A percentile compares a stretch with the other conserved stretches of the same genome.
phyloP scores from a whole-genome alignment of 768 basidiomycete species.

The Lactarius hengduanensis region DNA sequence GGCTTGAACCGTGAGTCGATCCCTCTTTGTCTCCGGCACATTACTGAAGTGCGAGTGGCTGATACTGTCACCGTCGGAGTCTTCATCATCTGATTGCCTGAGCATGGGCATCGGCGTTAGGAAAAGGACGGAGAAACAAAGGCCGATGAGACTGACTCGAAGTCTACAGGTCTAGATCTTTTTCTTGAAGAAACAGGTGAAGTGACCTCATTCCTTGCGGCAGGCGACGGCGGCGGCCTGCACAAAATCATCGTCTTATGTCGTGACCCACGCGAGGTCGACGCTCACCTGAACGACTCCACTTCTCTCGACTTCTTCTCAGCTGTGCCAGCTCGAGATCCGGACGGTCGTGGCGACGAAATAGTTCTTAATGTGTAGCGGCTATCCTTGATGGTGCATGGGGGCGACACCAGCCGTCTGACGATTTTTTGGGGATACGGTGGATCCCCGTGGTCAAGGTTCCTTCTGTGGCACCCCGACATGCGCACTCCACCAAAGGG shows the following conservation, averaged over 20 bases:
- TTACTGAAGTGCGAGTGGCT: not conserved
- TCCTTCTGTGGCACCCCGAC: constrained; percentile 7
- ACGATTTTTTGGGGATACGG: constrained; percentile 9
- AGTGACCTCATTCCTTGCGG: not conserved
- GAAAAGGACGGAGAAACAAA: not conserved
- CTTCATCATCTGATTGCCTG: constrained; percentile 20
- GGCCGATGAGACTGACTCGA: constrained; percentile 16
- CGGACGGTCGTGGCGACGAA: not conserved
- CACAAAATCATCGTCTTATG: not conserved
- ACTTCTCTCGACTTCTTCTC: constrained; percentile 23
- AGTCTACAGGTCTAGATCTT: constrained; percentile 1
- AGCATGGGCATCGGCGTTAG: not conserved
- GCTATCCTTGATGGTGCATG: not conserved
- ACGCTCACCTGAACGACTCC: constrained; percentile 14
- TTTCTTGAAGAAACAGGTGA: constrained; percentile 19
- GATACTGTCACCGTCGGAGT: constrained; percentile 1
- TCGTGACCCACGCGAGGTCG: too few species aligned
- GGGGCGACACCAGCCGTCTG: not conserved
- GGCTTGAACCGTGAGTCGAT: not conserved
- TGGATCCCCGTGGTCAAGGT: constrained; percentile 5
- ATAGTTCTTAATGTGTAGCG: not conserved
- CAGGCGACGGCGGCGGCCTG: constrained; percentile 2
- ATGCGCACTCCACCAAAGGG: constrained; percentile 4
- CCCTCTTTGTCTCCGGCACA: constrained; percentile 3
- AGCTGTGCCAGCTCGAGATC: constrained; percentile 6